Base-by-base conservation (phyloP, 2,329 filamentous ascomycete species). In the Orbilia javanica region DNA sequence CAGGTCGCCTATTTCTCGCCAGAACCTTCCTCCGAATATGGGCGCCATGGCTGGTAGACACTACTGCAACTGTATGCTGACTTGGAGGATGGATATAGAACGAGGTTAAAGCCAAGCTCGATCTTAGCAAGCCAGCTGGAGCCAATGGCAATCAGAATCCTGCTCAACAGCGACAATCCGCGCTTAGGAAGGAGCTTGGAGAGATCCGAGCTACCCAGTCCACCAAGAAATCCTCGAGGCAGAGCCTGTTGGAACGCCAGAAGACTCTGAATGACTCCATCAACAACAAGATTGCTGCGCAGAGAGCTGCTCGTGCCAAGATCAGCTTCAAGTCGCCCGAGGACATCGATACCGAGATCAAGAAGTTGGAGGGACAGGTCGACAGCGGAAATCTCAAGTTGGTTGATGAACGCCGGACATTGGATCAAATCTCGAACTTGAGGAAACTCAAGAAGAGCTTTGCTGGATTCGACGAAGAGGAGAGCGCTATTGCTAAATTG, bases 341-440 rank as follows among this genome's bases (percentile, higher is more conserved):
- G 73, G 96, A 98, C 80, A 87, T 99, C 80, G 93, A 98, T 84
- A 88, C 88, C 80, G 90, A 96, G 85, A 96, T 98, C 82, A 88
- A 89, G 77, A 87, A 88, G 65, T 90, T 97, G 67, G 93, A 97
- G 81, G 91, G 91, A 85, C 89, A 95, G 84, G 94, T 98, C 82
- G 93, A 97, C 84, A 89, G 90, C 39, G 95, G 95, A 80, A 92
- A 89, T 84, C 94, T 99, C 92, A 97, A 94, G 86, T 87, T 99
- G 64, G 96, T 98, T 10, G 96, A 99, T 82, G 96, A 98, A 89
- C 96, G 93, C 88, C 98, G 97, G 89, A 91, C 93, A 7, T 88
- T 98, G 20, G 86, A 89, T 63, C 93, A 97, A 82, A 91, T 97
- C 82, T 92, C 92, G 60, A 91, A 86, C 84, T 87, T 98, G 81